Base-by-base conservation (phyloP, 1,284 basidiomycete genomes). In the Blastosporella zonata region DNA sequence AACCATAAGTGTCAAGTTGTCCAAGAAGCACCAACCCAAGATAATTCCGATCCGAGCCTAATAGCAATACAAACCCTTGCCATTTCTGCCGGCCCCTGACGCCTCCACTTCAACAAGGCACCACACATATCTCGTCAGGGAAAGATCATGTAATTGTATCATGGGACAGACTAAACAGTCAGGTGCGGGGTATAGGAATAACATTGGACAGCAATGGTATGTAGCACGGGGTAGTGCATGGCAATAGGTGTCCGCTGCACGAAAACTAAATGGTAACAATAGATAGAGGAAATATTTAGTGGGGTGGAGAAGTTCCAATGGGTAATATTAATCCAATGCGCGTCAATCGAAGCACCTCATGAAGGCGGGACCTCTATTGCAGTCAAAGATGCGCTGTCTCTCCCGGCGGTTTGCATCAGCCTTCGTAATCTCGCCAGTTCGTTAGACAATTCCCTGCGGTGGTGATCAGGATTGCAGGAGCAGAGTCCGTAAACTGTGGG, bases 401-500 rank as follows among this genome's bases (percentile, higher is more conserved):
- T 59, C 3, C 64, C 65, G 43, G 61, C 64, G 39, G 67, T 67
- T 56, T 79, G 82, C 78, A 90, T 88, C 34, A 90, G 73, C 50
- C 86, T 73, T 59, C 84, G 73, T 57, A 90, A 65, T 49, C 84
- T 74, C 34, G 78, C 74, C 21, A 89, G 72, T 58, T 87, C 84
- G 36, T 71, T 68, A 2, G 82, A 69, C 20, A 87, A 63, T 36
- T 71, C 67, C 58, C 84, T 87, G 53, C 25, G 46, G 42, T 40
- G 50, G 13, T 22, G 20, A 18, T 51, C 2, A 44, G 48, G 23
- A 47, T 27, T 43, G 23, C 42, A 50, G 37, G 39, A 43, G 34
- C 41, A 28, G 40, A 20, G 33, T 21, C 17, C 57, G 8, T 27
- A 2, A 25, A 38, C 15, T 12, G 36, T 21, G 9, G 20, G 69